Conservation (phyloP, 371 early-diverging fungal species). For the Rhizopus microsporus region DNA sequence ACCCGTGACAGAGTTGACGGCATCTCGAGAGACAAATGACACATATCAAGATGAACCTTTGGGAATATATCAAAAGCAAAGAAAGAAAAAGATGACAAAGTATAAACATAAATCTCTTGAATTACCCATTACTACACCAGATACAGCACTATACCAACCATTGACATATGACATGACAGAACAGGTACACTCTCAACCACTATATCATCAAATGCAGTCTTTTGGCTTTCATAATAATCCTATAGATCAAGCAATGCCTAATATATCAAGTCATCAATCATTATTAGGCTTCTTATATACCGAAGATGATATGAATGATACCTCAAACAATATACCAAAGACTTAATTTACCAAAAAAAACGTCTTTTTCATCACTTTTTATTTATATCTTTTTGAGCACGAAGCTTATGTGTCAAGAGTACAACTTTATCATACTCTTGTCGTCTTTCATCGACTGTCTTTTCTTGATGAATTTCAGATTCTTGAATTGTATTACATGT, state of each 20-base stretch:
- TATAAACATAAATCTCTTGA: too few relatives aligned
- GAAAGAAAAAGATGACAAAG: too few relatives aligned
- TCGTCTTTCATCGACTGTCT: conserved; percentile 6
- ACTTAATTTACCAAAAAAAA: neutral
- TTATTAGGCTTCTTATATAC: conserved; percentile 18
- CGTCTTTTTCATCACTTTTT: too few relatives aligned
- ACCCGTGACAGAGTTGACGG: conserved; percentile 18
- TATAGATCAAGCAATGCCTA: neutral
- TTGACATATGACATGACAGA: too few relatives aligned
- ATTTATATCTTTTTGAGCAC: too few relatives aligned
- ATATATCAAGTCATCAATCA: conserved; percentile 19
- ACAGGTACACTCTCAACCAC: too few relatives aligned
- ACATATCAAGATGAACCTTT: too few relatives aligned
- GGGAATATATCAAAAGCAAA: too few relatives aligned
- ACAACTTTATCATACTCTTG: conserved; percentile 14
- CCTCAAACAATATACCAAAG: conserved; percentile 11
- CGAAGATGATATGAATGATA: conserved; percentile 10
- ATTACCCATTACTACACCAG: too few relatives aligned
- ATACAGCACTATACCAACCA: too few relatives aligned
- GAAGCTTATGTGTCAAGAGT: too few relatives aligned
- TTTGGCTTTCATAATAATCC: conserved; percentile 2
- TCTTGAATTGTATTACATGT: too few relatives aligned
- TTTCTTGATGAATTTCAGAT: neutral
- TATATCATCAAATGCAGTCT: neutral
- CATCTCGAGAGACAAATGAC: neutral